Percentiles rank a stretch among this genome's conserved stretches.
Conservation (phyloP, 1,139 yeast species). For the Debaryomyces coudertii region DNA sequence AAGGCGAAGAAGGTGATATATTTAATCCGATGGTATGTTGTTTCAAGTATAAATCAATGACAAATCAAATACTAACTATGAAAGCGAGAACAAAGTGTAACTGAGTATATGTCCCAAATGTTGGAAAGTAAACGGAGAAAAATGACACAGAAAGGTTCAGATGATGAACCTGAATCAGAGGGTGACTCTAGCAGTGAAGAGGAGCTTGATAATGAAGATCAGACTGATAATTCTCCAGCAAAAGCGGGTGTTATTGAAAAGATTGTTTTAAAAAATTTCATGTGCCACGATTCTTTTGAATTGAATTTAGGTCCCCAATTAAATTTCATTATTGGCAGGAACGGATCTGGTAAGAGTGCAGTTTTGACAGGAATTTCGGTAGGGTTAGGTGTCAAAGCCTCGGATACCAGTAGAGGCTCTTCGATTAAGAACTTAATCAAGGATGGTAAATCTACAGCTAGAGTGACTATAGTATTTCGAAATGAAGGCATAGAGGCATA, state of each 20-base stretch:
- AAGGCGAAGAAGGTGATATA: not conserved
- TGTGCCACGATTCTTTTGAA: conserved; percentile 83
- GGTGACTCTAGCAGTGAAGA: conserved; percentile 6
- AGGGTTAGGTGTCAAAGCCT: conserved; percentile 92
- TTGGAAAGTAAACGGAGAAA: conserved; percentile 18
- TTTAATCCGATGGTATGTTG: conserved; percentile 19
- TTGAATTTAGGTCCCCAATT: conserved; percentile 79
- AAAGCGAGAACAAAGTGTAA: conserved; percentile 17
- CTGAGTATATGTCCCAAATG: conserved; percentile 21
- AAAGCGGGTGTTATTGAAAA: conserved; percentile 60
- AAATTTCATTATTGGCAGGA: conserved; percentile 90
- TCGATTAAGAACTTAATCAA: conserved; percentile 71
- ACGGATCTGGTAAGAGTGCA: conserved; percentile 96
- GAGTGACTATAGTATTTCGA: conserved; percentile 59
- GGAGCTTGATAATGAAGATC: conserved; percentile 11
- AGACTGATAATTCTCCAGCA: conserved; percentile 30
- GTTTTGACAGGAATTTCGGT: conserved; percentile 87
- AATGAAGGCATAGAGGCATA: conserved; percentile 71
- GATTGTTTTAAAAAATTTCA: conserved; percentile 66
- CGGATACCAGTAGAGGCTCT: conserved; percentile 85
- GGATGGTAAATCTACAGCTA: conserved; percentile 72
- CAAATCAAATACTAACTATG: conserved; percentile 14
- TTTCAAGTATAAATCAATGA: not conserved
- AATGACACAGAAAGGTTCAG: conserved; percentile 12
- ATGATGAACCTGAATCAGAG: conserved; percentile 13